These are phyloP conservation scores for Scheffersomyces illinoinensis DNA, from an alignment of 1,139 yeast species.

Conservation along the genomic window DNA sequence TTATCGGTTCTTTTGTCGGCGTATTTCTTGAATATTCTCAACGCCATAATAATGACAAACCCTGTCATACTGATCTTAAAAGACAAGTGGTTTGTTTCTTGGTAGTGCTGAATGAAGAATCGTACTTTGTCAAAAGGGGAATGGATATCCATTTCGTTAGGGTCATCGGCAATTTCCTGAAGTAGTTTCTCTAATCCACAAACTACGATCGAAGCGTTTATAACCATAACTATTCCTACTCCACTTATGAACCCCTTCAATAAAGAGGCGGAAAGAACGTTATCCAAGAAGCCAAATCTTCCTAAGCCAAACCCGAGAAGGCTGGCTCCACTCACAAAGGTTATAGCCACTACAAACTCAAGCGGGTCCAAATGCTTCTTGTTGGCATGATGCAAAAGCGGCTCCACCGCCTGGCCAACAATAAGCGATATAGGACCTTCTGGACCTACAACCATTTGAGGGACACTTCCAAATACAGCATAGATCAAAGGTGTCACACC, in stretches of 20 bases:
- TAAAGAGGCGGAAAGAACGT: constrained; percentile 78
- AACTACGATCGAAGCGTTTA: constrained; percentile 73
- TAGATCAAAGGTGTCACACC: constrained; percentile 85
- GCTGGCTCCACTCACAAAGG: constrained; percentile 76
- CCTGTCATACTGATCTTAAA: constrained; percentile 52
- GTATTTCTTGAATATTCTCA: constrained; percentile 44
- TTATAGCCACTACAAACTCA: constrained; percentile 69
- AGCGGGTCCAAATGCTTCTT: constrained; percentile 50
- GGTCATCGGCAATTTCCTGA: constrained; percentile 33
- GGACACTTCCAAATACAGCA: constrained; percentile 84
- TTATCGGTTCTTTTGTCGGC: constrained; percentile 16
- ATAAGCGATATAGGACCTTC: constrained; percentile 92
- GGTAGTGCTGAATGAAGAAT: constrained; percentile 47
- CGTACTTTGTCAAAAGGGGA: constrained; percentile 72
- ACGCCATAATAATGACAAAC: constrained; percentile 41
- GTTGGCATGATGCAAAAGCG: constrained; percentile 53
- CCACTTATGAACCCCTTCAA: constrained; percentile 89
- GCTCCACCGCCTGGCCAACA: constrained; percentile 89
- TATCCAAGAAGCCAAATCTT: constrained; percentile 85
- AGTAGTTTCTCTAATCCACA: constrained; percentile 58
- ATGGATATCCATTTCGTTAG: constrained; percentile 57
- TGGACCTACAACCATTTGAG: constrained; percentile 96
- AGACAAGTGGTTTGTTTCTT: constrained; percentile 53
- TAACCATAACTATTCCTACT: constrained; percentile 88
- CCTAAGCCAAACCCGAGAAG: constrained; percentile 77